Evolutionary conservation across 73 alveolate genomes (phyloP), one percentile per base, ranked within the genome.

Genomic region (Effrenium voratum): DNA sequence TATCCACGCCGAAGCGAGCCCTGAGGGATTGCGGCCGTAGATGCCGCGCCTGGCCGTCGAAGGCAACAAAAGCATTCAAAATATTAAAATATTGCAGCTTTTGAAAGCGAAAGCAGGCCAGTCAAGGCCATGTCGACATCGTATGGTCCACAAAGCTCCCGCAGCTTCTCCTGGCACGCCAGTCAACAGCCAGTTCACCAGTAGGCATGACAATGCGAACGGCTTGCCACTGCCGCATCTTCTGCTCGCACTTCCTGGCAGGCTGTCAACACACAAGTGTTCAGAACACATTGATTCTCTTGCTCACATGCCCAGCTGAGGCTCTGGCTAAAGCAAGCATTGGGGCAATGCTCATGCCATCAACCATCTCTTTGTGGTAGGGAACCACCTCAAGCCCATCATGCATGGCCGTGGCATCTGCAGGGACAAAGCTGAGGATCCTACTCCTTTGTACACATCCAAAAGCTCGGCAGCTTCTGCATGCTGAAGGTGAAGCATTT

Each of bases 1-100:
- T 85, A 57, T 85, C 93, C 93, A 85, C 63, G 44, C 93, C 93
- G 49, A 85, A 85, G 80, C 93, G 93, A n/a, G 93, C 93, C 49
- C 93, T 79, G 63, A 85, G 44, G 15, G 93, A 85, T 34, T 85
- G 57, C 57, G 93, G 93, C 60, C 81, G 93, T 57, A 85, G 55
- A 40, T 83, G 93, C 0, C 93, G 93, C 40, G 93, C 93, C 93
- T 83, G 55, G 40, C 45, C 4, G 70, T 2, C 36, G 68, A 15
- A 12, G 68, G 12, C 68, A 15, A 22, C 12, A 12, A 55, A 15
- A 55, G 30, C 68, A 22, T 55, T 55, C 30, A 55, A 12, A 22
- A 22, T 55, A 12, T 12, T 15, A 22, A 55, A 55, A 55, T 12
- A 12, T 55, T 15, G 68, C 22, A 15, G 22, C 68, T 55, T 55